Conservation (phyloP, 345 rosid genomes). For the Brassica rapa region DNA sequence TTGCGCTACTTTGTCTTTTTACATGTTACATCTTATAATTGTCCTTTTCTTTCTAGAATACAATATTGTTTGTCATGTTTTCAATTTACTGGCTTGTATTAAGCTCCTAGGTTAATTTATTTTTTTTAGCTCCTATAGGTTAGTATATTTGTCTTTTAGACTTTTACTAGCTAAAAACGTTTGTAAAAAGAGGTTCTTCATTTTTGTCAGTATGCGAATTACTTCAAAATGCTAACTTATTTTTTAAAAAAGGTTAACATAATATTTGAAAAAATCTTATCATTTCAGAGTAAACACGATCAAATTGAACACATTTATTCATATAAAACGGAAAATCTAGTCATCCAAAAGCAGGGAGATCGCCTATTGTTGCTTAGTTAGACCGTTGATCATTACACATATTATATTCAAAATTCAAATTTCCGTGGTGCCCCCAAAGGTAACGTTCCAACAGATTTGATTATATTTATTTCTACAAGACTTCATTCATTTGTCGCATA, state of each 20-base stretch:
- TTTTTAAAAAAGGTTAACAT: background rate
- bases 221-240: background rate
- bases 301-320: background rate
- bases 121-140: background rate
- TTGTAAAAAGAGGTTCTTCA: background rate
- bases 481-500: background rate
- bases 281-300: background rate
- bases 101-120: background rate
- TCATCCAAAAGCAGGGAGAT: background rate
- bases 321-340: background rate
- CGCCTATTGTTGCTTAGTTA: background rate
- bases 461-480: constrained; percentile 1
- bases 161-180: background rate
- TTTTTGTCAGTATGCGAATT: background rate
- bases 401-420: constrained; percentile 9
- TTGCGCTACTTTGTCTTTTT: constrained; percentile 7
- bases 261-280: background rate
- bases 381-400: background rate
- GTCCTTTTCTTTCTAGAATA: constrained; percentile 9
- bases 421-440: background rate
- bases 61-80: background rate
- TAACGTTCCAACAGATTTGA: background rate
- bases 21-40: background rate
- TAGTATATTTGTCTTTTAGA: background rate
- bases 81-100: background rate